Evolutionary conservation across 2,329 filamentous ascomycete genomes (phyloP), one percentile per base, ranked within the genome.

Genomic region (Westerdykella aurantiaca): DNA sequence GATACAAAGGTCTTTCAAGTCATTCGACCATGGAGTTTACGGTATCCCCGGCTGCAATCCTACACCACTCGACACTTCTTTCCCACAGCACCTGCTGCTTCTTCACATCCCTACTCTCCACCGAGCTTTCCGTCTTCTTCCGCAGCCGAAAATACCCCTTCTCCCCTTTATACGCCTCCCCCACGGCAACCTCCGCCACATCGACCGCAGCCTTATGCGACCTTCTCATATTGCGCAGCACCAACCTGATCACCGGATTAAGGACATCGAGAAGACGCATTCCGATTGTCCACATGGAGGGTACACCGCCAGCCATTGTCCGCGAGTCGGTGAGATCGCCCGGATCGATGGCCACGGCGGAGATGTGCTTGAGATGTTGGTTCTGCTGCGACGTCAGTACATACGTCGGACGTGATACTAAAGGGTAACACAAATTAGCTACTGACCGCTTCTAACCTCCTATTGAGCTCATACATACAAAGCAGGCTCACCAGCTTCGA

Each of bases 401-500:
- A 21, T 11, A 11, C 12, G 14, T 29, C 16, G 34, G 31, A 5
- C 41, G 47, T 29, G 11, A 12, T 10, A 2, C 11, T 29, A 7
- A 5, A 12, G 7, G 25, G 25, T 9, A 10, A 10, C 11, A 10
- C 10, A 7, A 7, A 29, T 5, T 5, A 7, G 3, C 25, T 10
- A 44, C 51, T 47, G 55, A 64, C 66, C 42, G 48, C 48, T 41
- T 63, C 42, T 16, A 69, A 43, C 4, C 55, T 43, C 25, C 54
- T 53, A 39, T 71, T 72, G 14, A 75, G 47, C 22, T 67, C 66
- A 44, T 72, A 67, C 47, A 63, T 67, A 48, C 67, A 68, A 53
- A 68, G 70, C 4, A 71, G 52, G 11, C 67, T 55, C 3, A 64
- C 70, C 12, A 70, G 49, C 49, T 74, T 76, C 1, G 69, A 66